These are phyloP conservation scores for Pichia kluyveri DNA, from an alignment of 805 yeast species.

Conservation along the genomic window DNA sequence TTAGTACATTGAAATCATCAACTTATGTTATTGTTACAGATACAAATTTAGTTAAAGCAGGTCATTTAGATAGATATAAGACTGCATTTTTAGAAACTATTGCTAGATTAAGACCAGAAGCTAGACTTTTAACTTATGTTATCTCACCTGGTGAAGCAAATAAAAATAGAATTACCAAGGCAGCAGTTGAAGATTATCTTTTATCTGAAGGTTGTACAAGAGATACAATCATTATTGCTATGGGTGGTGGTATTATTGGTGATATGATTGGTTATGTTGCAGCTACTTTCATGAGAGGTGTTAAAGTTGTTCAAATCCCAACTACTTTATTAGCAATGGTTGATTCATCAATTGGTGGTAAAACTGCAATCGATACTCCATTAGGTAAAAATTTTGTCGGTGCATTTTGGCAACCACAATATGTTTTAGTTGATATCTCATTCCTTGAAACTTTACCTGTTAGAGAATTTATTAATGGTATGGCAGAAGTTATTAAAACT, in stretches of 20 bases:
- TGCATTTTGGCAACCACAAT: conserved; percentile 93
- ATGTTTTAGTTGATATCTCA: conserved; percentile 78
- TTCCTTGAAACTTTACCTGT: conserved; percentile 84
- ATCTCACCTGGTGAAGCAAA: conserved; percentile 92
- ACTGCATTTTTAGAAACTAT: conserved; percentile 33
- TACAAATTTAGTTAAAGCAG: conserved; percentile 61
- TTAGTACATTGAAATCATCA: conserved; percentile 61
- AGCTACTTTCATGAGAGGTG: conserved; percentile 99
- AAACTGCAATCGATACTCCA: conserved; percentile 96
- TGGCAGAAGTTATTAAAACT: conserved; percentile 96
- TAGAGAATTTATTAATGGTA: conserved; percentile 93
- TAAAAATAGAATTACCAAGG: conserved; percentile 84
- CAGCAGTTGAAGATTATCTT: conserved; percentile 84
- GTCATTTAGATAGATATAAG: conserved; percentile 43
- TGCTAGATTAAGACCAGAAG: conserved; percentile 32
- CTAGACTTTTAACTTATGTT: conserved; percentile 63
- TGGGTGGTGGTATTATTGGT: conserved; percentile 98
- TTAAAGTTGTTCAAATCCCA: conserved; percentile 87
- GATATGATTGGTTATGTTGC: conserved; percentile 99
- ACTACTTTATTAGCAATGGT: conserved; percentile 95
- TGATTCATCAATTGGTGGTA: conserved; percentile 96
- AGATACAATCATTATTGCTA: conserved; percentile 87
- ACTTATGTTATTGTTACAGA: conserved; percentile 92
- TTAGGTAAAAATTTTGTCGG: conserved; percentile 93
- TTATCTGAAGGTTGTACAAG: conserved; percentile 83